A percentile compares a stretch with the other conserved stretches of the same genome.
These are phyloP conservation scores for Sporothrix mexicana DNA, from an alignment of 2,329 filamentous ascomycete species.

Conservation along the genomic window DNA sequence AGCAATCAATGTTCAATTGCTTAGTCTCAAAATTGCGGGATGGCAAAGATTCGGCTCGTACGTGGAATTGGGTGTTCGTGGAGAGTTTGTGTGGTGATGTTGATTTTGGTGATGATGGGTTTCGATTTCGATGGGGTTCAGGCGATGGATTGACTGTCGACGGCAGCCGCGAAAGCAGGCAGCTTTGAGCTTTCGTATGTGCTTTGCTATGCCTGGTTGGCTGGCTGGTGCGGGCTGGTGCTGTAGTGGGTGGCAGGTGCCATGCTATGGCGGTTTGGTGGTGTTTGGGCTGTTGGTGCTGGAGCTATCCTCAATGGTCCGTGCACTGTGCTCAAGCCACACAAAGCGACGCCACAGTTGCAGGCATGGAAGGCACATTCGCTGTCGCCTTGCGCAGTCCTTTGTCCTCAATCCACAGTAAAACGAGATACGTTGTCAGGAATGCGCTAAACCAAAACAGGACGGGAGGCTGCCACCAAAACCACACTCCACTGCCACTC, in stretches of 20 bases:
- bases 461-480: conserved; percentile 14
- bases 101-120: conserved; percentile 16
- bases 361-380: conserved; percentile 4
- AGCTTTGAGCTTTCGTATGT: conserved; percentile 40
- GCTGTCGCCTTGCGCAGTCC: not conserved
- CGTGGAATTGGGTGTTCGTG: not conserved
- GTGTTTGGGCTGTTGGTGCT: not conserved
- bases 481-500: not conserved
- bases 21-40: not conserved
- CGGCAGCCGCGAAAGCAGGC: conserved; percentile 34
- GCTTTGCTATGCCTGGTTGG: conserved; percentile 24
- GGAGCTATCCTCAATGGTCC: conserved; percentile 19
- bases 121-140: not conserved
- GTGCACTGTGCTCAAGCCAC: conserved; percentile 22
- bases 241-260: not conserved
- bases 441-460: conserved; percentile 18
- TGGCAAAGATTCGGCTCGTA: not conserved
- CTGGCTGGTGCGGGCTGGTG: not conserved
- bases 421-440: not conserved
- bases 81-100: not conserved
- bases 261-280: not conserved
- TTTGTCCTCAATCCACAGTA: conserved; percentile 2
- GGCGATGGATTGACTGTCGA: not conserved
- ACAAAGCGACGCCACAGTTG: conserved; percentile 23
- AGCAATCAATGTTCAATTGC: too few relatives aligned